phyloP scores from a whole-genome alignment of 1,284 basidiomycete species.

The Ceratobasidium sp. region DNA sequence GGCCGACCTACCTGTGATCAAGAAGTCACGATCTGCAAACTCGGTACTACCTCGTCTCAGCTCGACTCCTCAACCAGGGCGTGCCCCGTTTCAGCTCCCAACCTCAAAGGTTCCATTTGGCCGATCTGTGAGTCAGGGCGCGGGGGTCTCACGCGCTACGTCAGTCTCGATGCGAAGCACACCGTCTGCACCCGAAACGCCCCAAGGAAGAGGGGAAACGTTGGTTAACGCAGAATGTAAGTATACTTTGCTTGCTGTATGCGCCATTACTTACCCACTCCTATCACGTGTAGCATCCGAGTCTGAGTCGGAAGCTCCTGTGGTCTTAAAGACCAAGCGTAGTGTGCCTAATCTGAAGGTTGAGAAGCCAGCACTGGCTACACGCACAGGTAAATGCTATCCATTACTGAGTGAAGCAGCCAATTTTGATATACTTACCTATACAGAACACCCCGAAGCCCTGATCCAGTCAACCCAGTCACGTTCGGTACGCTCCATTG shows the following conservation, averaged over 20 bases:
- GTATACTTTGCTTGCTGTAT: background rate
- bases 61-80: background rate
- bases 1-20: background rate
- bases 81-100: conserved; percentile 15
- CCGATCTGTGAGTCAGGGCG: background rate
- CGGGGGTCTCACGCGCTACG: background rate
- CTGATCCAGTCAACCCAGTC: too few relatives aligned
- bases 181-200: background rate
- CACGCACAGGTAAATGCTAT: background rate
- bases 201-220: background rate
- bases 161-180: background rate
- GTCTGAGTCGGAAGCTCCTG: background rate
- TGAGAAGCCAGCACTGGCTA: background rate
- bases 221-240: background rate
- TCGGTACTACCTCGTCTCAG: conserved; percentile 11
- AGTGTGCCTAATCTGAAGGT: background rate
- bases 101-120: background rate
- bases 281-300: background rate
- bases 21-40: conserved; percentile 7
- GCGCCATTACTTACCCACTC: background rate
- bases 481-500: background rate
- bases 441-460: background rate
- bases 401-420: background rate
- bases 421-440: background rate
- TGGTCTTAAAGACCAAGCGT: background rate